Percentiles rank a stretch among this genome's conserved stretches.
Conservation (phyloP, 2,329 filamentous ascomycete genomes). For the Aureobasidium leucospermi region DNA sequence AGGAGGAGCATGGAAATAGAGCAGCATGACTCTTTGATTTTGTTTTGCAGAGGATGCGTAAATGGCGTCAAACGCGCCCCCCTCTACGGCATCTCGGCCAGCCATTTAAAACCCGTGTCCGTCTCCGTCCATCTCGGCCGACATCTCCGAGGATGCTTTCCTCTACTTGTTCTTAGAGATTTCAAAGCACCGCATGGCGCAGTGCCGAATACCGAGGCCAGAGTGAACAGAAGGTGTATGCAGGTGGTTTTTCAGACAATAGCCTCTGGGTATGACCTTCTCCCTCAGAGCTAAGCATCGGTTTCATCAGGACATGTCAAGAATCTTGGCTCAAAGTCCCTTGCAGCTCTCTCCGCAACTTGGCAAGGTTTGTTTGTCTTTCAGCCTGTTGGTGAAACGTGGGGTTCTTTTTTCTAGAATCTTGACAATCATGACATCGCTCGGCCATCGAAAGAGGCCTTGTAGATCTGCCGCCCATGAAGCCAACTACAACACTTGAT, state of each 20-base stretch:
- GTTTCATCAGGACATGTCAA: background rate
- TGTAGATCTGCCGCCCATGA: background rate
- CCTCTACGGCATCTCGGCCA: constrained; percentile 3
- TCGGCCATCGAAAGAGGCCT: background rate
- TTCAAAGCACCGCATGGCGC: too few relatives aligned
- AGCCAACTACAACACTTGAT: background rate
- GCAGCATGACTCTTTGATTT: constrained; percentile 5
- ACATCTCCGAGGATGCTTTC: background rate
- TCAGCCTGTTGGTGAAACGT: background rate
- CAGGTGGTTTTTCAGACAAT: too few relatives aligned
- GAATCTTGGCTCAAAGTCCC: background rate
- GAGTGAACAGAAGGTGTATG: too few relatives aligned
- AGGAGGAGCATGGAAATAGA: background rate
- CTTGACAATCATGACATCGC: background rate
- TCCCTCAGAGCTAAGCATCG: background rate
- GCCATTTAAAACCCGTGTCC: background rate
- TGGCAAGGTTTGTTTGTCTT: background rate
- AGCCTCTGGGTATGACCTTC: too few relatives aligned
- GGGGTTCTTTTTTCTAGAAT: background rate
- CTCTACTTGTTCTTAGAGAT: too few relatives aligned
- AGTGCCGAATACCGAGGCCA: too few relatives aligned
- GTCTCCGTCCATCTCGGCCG: background rate
- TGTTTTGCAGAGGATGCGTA: background rate
- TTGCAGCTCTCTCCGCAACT: background rate
- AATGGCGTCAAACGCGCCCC: background rate